phyloP scores from a whole-genome alignment of 805 yeast genomes.

The Wickerhamomyces silvicola region DNA sequence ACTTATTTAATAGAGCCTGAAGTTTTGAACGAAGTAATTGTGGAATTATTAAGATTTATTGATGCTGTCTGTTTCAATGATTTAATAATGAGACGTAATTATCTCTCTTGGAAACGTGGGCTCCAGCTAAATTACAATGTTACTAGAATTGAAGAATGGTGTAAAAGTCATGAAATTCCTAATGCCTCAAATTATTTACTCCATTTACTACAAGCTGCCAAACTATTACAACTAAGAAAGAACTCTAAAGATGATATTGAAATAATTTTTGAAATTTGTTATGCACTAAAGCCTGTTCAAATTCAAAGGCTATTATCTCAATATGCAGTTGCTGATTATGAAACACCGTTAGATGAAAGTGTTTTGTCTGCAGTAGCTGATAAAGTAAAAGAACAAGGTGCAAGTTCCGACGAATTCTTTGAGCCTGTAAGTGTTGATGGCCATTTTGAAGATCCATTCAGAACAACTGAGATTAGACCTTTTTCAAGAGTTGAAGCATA shows the following conservation, averaged over 20 bases:
- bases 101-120: constrained; percentile 96
- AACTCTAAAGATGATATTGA: constrained; percentile 84
- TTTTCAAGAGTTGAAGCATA: constrained; percentile 81
- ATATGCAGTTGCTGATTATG: constrained; percentile 90
- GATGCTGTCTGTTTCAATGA: constrained; percentile 95
- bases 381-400: constrained; percentile 57
- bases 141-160: constrained; percentile 97
- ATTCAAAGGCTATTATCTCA: constrained; percentile 86
- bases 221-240: constrained; percentile 86
- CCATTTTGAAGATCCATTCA: constrained; percentile 78
- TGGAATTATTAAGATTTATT: constrained; percentile 77
- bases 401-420: constrained; percentile 56
- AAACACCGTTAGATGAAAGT: constrained; percentile 80
- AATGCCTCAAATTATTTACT: constrained; percentile 81
- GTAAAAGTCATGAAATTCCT: constrained; percentile 85
- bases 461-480: constrained; percentile 66
- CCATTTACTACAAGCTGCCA: constrained; percentile 89
- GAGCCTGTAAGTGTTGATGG: constrained; percentile 65
- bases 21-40: constrained; percentile 76
- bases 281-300: constrained; percentile 90
- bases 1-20: constrained; percentile 81
- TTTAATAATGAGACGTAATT: constrained; percentile 87
- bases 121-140: constrained; percentile 93
- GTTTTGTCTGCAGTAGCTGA: constrained; percentile 79
- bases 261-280: constrained; percentile 90